Evolutionary conservation across 331 rosid species (phyloP).

Genomic region (Malus hybrid): DNA sequence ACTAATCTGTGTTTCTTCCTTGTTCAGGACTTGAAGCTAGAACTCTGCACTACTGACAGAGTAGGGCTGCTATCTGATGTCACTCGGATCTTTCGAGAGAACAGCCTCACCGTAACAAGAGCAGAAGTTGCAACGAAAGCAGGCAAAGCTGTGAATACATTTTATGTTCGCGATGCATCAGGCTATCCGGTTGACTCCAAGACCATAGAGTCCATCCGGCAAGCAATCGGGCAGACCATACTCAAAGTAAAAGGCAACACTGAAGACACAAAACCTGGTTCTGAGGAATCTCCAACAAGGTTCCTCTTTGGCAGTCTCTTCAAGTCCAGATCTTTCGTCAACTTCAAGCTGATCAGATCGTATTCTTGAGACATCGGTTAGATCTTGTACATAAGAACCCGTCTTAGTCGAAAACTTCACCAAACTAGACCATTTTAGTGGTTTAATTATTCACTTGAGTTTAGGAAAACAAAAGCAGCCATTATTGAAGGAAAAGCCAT

Average conservation of each 20-base stretch:
- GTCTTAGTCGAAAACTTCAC: slow-evolving; percentile 16
- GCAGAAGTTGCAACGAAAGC: slow-evolving; percentile 95
- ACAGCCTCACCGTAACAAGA: slow-evolving; percentile 88
- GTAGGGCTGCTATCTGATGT: slow-evolving; percentile 88
- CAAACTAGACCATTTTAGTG: slow-evolving; percentile 17
- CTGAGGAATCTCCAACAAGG: slow-evolving; percentile 76
- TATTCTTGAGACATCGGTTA: slow-evolving; percentile 40
- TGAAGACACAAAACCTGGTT: slow-evolving; percentile 44
- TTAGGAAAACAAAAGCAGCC: slow-evolving; percentile 20
- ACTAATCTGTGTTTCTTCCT: slow-evolving; percentile 24
- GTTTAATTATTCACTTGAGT: slow-evolving; percentile 15
- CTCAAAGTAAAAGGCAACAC: slow-evolving; percentile 86
- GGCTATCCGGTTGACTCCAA: slow-evolving; percentile 75
- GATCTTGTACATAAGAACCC: slow-evolving; percentile 30
- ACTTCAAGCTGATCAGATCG: slow-evolving; percentile 74
- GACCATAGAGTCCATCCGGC: slow-evolving; percentile 71
- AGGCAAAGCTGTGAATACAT: slow-evolving; percentile 83
- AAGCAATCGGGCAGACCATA: slow-evolving; percentile 78
- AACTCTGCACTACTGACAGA: slow-evolving; percentile 89
- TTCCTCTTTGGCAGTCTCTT: slow-evolving; percentile 90
- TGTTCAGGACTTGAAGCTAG: slow-evolving; percentile 82
- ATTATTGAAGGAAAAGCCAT: slow-evolving; percentile 12
- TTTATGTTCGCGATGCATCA: slow-evolving; percentile 83
- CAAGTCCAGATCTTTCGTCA: slow-evolving; percentile 85
- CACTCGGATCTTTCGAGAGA: slow-evolving; percentile 89